Base-by-base conservation (phyloP, 2,329 filamentous ascomycete genomes). In the Cladosporium sphaerospermum region DNA sequence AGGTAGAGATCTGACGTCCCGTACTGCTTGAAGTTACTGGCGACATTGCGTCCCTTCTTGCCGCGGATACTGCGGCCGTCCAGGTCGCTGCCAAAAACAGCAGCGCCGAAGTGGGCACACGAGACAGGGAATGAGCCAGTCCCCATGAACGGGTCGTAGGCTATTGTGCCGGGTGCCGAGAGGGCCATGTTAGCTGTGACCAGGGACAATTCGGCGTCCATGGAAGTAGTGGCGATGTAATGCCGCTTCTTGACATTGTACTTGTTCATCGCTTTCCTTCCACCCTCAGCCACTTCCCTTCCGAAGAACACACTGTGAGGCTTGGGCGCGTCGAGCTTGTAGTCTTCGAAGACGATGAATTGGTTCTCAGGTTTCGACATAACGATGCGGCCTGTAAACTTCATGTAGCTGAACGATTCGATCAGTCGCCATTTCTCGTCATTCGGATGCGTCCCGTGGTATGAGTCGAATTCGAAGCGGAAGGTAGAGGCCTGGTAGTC, bases 201-300 rank as follows among this genome's bases (percentile, higher is more conserved):
- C 1, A 99, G 78, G 10, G 90, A 88, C 41, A 99, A 78, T 69
- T 97, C 93, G 0, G 92, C 88, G 67, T 99, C 93, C 93, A 99
- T 97, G 43, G 88, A 93, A 0, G 93, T 99, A 0, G 92, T 97
- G 61, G 87, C 89, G 63, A 99, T 97, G 67, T 99, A 99, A 37
- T 80, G 79, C 28, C 93, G 78, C 71, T 95, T 96, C 76, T 99
- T 99, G 18, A 99, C 78, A 67, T 96, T 90, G 64, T 91, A 95
- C 19, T 79, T 86, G 34, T 80, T 75, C 32, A 88, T 78, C 4
- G 85, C 75, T 50, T 87, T 81, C 42, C 92, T 79, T 3, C 80
- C 80, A 2, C 87, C 85, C 10, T 74, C 73, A 2, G 78, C 84
- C 19, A 97, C 68, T 53, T 82, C 81, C 8, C 90, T 82, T 9